Evolutionary conservation across 192 early-diverging fungal species (phyloP).

Genomic region (Coemansia sp.): DNA sequence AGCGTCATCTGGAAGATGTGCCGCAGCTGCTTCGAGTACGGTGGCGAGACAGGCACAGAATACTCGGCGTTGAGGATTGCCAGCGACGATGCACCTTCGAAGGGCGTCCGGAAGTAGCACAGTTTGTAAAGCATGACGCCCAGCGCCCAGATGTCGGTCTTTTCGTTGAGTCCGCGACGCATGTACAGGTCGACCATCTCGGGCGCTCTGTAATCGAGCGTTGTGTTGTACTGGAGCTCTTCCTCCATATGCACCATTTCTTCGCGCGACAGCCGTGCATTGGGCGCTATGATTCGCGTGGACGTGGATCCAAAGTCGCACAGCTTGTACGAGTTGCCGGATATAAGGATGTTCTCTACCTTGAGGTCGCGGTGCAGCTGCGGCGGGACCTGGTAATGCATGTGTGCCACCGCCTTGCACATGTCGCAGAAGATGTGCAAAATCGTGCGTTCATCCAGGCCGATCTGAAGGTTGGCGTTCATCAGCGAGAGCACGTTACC

Average conservation of each 20-base stretch:
- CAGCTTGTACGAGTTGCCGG: constrained; percentile 70
- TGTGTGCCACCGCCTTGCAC: constrained; percentile 83
- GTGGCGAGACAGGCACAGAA: constrained; percentile 71
- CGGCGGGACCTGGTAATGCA: constrained; percentile 83
- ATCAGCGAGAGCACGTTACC: constrained; percentile 74
- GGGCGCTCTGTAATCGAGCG: constrained; percentile 92
- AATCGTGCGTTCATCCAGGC: constrained; percentile 81
- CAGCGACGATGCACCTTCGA: constrained; percentile 84
- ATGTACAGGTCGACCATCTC: constrained; percentile 94
- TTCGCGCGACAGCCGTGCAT: constrained; percentile 52
- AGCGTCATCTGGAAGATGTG: constrained; percentile 72
- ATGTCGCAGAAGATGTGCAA: constrained; percentile 86
- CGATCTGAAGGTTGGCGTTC: constrained; percentile 72
- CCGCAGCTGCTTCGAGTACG: constrained; percentile 60
- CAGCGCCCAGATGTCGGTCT: constrained; percentile 81
- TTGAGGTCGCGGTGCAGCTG: constrained; percentile 86
- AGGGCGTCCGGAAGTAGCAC: constrained; percentile 94
- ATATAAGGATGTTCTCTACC: constrained; percentile 80
- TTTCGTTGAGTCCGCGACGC: constrained; percentile 78
- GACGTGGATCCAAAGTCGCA: constrained; percentile 97
- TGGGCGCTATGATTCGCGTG: constrained; percentile 13
- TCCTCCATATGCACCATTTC: constrained; percentile 83
- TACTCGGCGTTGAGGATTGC: constrained; percentile 89
- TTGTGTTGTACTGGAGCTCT: constrained; percentile 87
- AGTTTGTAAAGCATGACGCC: constrained; percentile 95